Percentiles rank a stretch among this genome's conserved stretches.
These are phyloP conservation scores for Debaryomyces maramus DNA, from an alignment of 805 yeast species.

Conservation along the genomic window DNA sequence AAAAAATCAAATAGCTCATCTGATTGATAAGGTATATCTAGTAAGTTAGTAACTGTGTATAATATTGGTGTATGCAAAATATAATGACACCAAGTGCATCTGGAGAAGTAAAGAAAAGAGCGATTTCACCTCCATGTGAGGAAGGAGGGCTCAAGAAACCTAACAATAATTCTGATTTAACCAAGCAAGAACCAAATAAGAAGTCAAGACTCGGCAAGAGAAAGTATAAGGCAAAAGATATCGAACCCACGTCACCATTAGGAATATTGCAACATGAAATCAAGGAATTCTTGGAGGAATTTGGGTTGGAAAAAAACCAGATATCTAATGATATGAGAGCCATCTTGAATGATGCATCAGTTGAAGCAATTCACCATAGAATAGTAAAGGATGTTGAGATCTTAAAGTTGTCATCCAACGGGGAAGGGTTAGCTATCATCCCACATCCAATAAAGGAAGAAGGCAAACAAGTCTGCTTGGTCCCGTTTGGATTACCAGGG, in stretches of 20 bases:
- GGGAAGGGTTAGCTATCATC: conserved; percentile 81
- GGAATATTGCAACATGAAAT: conserved; percentile 82
- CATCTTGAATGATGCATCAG: conserved; percentile 58
- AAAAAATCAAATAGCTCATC: neutral
- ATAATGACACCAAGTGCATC: conserved; percentile 7
- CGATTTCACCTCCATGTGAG: conserved; percentile 6
- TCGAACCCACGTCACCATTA: conserved; percentile 75
- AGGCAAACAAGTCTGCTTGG: conserved; percentile 61
- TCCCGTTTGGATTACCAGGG: conserved; percentile 90
- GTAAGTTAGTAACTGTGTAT: neutral
- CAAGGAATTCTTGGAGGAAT: conserved; percentile 49
- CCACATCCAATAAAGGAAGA: conserved; percentile 51
- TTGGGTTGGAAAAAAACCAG: conserved; percentile 44
- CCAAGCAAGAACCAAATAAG: conserved; percentile 16
- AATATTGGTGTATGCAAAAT: neutral
- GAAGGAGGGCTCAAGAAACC: conserved; percentile 6
- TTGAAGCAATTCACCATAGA: conserved; percentile 55
- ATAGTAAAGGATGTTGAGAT: conserved; percentile 58
- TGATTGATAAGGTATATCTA: conserved; percentile 1
- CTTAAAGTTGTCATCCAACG: conserved; percentile 65
- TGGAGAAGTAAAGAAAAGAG: conserved; percentile 12
- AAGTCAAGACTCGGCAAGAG: conserved; percentile 33
- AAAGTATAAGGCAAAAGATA: conserved; percentile 60
- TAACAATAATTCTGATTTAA: neutral
- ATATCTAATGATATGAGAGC: conserved; percentile 65